Evolutionary conservation across 2,329 filamentous ascomycete species (phyloP).

Genomic region (Fusarium transvaalense): DNA sequence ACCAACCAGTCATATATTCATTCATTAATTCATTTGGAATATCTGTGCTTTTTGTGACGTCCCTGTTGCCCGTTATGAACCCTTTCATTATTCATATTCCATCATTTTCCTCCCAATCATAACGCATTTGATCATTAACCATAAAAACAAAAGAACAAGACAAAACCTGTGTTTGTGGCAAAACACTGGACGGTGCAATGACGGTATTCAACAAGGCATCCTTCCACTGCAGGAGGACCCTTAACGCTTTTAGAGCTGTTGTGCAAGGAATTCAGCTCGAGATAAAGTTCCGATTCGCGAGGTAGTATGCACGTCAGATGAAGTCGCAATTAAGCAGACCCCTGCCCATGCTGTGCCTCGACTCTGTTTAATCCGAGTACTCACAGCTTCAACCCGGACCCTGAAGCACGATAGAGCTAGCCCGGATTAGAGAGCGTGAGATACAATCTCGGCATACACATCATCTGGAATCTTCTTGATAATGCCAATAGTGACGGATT

Average conservation of each 20-base stretch:
- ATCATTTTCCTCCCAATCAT: constrained; percentile 25
- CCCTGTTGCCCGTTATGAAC: neutral
- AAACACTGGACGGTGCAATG: neutral
- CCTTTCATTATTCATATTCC: constrained; percentile 21
- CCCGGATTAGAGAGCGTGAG: constrained; percentile 76
- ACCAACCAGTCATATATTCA: constrained; percentile 38
- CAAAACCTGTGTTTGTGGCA: neutral
- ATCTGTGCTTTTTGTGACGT: neutral
- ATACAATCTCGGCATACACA: constrained; percentile 89
- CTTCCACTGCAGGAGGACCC: constrained; percentile 6
- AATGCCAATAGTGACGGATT: constrained; percentile 85
- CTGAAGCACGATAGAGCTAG: neutral
- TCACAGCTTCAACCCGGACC: neutral
- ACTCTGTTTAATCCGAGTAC: constrained; percentile 6
- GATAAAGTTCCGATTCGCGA: constrained; percentile 34
- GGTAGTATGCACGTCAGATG: constrained; percentile 29
- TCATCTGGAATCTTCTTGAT: constrained; percentile 91
- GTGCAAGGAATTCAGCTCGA: constrained; percentile 14
- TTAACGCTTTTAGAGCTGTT: constrained; percentile 6
- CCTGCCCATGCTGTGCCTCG: constrained; percentile 25
- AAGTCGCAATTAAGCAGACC: constrained; percentile 23
- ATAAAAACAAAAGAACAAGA: constrained; percentile 16
- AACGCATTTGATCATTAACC: constrained; percentile 36
- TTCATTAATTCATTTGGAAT: constrained; percentile 29
- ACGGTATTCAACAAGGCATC: neutral